Base-by-base conservation (phyloP, 495 filamentous ascomycete species). In the Neurospora pannonica region DNA sequence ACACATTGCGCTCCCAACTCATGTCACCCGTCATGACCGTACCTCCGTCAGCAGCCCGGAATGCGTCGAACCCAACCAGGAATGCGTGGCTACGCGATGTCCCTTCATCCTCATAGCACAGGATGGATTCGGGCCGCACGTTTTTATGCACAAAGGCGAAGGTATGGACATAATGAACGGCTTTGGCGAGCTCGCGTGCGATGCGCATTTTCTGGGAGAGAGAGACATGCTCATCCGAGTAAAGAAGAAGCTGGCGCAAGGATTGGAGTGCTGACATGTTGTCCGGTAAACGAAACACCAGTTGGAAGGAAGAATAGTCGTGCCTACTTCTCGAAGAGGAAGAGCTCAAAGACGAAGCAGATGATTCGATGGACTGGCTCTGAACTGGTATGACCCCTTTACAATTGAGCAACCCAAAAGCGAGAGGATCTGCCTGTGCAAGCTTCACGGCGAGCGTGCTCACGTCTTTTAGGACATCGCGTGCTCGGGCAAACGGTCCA, bases 1-100 rank as follows among this genome's bases (percentile, higher is more conserved):
- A 91, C 7, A 90, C 73, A 42, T 88, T 84, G 28, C 81, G 81
- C 54, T 85, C 78, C 84, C 84, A 86, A 38, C 43, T 74, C 5
- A 71, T 46, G 74, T 89, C 86, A 0, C 86, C 86, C 38, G 43
- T 2, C 43, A 48, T 48, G 2, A 4, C 2, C 0, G 43, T 48
- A 5, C 43, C n/a, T 1, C 43, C 43, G 1, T 8, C 43, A 5
- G 43, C 43, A 0, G 43, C n/a, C 43, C 43, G 19, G 10, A 48
- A 48, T 0, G 43, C 43, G 10, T 48, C 43, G n/a, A 48, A 48
- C 0, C 43, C 43, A 5, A 48, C n/a, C 0, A 48, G 19, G 0
- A 48, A 48, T 4, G 81, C 74, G 0, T 0, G 87, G 82, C 38
- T 86, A 80, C 10, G 74, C 76, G 4, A 81, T 70, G 15, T 76